Percentiles rank a stretch among this genome's conserved stretches.
Evolutionary conservation across 2,329 filamentous ascomycete genomes (phyloP).

Genomic region (Drechslerella dactyloides): DNA sequence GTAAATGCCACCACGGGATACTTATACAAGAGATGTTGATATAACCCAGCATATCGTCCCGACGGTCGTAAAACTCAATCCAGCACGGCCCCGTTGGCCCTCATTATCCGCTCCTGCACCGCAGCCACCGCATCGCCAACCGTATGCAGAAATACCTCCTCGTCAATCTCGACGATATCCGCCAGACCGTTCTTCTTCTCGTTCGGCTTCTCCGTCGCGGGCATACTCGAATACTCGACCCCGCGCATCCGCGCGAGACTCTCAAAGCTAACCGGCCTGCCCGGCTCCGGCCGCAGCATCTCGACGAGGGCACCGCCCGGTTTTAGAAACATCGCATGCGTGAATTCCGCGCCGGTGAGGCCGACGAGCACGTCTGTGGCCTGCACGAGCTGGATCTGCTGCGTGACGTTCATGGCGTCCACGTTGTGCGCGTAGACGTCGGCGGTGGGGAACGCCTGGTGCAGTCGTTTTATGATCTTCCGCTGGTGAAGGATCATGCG

Average conservation of each 20-base stretch:
- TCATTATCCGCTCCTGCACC: background rate
- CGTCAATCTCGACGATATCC: constrained; percentile 24
- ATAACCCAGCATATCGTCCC: too few relatives aligned
- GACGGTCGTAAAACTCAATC: too few relatives aligned
- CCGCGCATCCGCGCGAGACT: constrained; percentile 21
- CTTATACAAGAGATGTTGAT: too few relatives aligned
- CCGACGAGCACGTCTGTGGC: constrained; percentile 53
- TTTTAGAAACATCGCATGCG: constrained; percentile 53
- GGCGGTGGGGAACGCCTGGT: constrained; percentile 47
- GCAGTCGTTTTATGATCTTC: constrained; percentile 38
- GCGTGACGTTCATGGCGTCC: constrained; percentile 44
- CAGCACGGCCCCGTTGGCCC: too few relatives aligned
- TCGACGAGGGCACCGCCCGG: constrained; percentile 23
- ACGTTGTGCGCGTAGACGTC: constrained; percentile 52
- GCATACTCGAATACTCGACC: constrained; percentile 23
- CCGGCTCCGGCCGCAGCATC: constrained; percentile 32
- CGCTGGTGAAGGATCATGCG: constrained; percentile 52
- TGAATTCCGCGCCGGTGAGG: constrained; percentile 54
- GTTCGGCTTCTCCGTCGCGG: constrained; percentile 5
- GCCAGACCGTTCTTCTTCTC: constrained; percentile 22
- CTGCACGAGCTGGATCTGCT: constrained; percentile 53
- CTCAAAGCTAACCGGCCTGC: constrained; percentile 27
- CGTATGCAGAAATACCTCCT: constrained; percentile 17
- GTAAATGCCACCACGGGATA: too few relatives aligned
- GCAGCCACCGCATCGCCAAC: constrained; percentile 18